Percentiles rank a stretch among this genome's conserved stretches.
These are phyloP conservation scores for Didymella sp. DNA, from an alignment of 2,329 filamentous ascomycete genomes.

Conservation along the genomic window DNA sequence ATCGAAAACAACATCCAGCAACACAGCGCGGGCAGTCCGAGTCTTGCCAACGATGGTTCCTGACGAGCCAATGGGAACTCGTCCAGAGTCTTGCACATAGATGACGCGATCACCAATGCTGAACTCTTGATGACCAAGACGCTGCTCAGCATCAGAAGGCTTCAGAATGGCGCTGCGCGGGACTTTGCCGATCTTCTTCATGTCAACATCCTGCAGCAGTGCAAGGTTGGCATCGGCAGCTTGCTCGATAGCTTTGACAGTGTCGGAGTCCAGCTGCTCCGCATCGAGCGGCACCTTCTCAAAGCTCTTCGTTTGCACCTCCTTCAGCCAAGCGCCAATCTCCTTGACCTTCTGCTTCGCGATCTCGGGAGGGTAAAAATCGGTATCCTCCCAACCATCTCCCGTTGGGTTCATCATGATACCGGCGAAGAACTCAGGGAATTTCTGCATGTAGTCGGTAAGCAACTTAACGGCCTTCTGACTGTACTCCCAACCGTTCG, in stretches of 20 bases:
- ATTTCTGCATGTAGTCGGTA: slow-evolving; percentile 87
- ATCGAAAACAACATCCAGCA: slow-evolving; percentile 94
- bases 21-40: slow-evolving; percentile 78
- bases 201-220: slow-evolving; percentile 52
- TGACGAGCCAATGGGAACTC: slow-evolving; percentile 88
- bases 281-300: slow-evolving; percentile 96
- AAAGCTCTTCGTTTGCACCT: slow-evolving; percentile 87
- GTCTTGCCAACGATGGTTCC: slow-evolving; percentile 97
- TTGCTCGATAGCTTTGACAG: slow-evolving; percentile 80
- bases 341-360: slow-evolving; percentile 88
- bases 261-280: slow-evolving; percentile 91
- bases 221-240: slow-evolving; percentile 67
- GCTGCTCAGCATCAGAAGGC: slow-evolving; percentile 94
- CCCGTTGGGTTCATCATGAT: slow-evolving; percentile 86
- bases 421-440: slow-evolving; percentile 92
- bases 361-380: slow-evolving; percentile 78
- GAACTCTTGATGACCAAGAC: slow-evolving; percentile 84
- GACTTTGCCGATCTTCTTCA: slow-evolving; percentile 78
- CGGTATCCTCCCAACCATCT: slow-evolving; percentile 81
- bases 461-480: slow-evolving; percentile 81
- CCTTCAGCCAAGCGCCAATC: slow-evolving; percentile 91
- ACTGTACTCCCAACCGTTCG: slow-evolving; percentile 95
- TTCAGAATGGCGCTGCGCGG: slow-evolving; percentile 88
- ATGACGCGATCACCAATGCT: slow-evolving; percentile 87
- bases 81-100: slow-evolving; percentile 90